phyloP scores from a whole-genome alignment of 352 stramenopile species.

The Pythium coloratum region DNA sequence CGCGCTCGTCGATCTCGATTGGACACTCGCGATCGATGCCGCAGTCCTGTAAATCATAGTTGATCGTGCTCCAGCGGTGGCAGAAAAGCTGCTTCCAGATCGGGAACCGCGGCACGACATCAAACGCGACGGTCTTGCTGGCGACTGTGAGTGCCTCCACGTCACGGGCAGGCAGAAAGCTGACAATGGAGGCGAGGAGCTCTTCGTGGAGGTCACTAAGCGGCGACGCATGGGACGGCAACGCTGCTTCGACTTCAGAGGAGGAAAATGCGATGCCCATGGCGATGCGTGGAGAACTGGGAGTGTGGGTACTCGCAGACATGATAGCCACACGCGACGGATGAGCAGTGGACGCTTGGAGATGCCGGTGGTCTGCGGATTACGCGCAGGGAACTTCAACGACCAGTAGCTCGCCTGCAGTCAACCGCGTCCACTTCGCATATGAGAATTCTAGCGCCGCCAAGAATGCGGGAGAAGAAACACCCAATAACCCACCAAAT shows the following conservation, averaged over 20 bases:
- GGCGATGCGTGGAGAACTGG: neutral
- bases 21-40: slow-evolving; percentile 6
- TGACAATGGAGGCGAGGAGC: slow-evolving; percentile 46
- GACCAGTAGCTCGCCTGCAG: neutral
- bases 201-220: slow-evolving; percentile 48
- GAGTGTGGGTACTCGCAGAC: neutral
- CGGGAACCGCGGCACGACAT: slow-evolving; percentile 55
- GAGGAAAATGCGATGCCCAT: slow-evolving; percentile 21
- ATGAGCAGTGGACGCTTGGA: neutral
- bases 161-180: slow-evolving; percentile 44
- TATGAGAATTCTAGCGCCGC: neutral
- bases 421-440: slow-evolving; percentile 9
- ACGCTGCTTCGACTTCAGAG: neutral
- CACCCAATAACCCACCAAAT: neutral
- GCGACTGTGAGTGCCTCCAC: slow-evolving; percentile 60
- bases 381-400: slow-evolving; percentile 9
- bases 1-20: slow-evolving; percentile 34
- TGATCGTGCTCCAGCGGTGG: slow-evolving; percentile 57
- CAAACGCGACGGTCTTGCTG: slow-evolving; percentile 36
- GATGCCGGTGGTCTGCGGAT: slow-evolving; percentile 4
- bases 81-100: slow-evolving; percentile 68
- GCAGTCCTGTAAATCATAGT: slow-evolving; percentile 52
- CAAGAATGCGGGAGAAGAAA: neutral
- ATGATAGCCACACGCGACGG: neutral
- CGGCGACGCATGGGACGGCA: neutral